Evolutionary conservation across 2,329 filamentous ascomycete genomes (phyloP).

Genomic region (Pseudogymnoascus verrucosus): DNA sequence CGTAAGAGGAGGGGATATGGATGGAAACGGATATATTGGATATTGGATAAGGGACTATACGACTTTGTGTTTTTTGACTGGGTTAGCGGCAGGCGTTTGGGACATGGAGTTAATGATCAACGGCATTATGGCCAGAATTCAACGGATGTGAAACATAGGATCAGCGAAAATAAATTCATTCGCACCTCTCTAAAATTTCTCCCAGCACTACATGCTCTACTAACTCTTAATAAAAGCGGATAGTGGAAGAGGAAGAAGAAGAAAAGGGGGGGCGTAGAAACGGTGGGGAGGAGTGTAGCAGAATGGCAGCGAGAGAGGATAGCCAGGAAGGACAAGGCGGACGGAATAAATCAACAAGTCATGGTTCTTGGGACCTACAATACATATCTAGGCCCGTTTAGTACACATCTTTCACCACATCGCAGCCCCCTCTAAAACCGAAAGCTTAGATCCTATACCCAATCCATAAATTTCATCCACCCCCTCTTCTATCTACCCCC

Average conservation of each 20-base stretch:
- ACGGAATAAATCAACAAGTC: background rate
- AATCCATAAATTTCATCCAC: constrained; percentile 9
- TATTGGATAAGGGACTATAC: background rate
- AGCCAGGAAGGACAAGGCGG: too few relatives aligned
- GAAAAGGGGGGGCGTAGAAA: too few relatives aligned
- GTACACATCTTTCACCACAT: background rate
- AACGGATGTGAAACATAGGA: background rate
- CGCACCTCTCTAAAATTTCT: background rate
- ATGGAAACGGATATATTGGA: background rate
- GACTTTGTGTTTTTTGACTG: background rate
- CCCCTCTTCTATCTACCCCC: constrained; percentile 7
- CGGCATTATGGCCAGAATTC: background rate
- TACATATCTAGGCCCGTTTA: background rate
- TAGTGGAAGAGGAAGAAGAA: too few relatives aligned
- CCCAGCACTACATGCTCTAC: background rate
- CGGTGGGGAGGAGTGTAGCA: too few relatives aligned
- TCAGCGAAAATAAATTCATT: background rate
- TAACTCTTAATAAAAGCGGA: background rate
- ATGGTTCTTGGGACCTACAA: background rate
- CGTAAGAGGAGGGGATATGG: background rate
- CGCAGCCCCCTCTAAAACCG: background rate
- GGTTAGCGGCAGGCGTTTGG: constrained; percentile 3
- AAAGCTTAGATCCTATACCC: background rate
- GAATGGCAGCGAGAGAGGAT: too few relatives aligned
- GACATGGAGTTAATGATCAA: background rate